These are phyloP conservation scores for Suillus ampliporus DNA, from an alignment of 768 basidiomycete genomes.

Conservation along the genomic window DNA sequence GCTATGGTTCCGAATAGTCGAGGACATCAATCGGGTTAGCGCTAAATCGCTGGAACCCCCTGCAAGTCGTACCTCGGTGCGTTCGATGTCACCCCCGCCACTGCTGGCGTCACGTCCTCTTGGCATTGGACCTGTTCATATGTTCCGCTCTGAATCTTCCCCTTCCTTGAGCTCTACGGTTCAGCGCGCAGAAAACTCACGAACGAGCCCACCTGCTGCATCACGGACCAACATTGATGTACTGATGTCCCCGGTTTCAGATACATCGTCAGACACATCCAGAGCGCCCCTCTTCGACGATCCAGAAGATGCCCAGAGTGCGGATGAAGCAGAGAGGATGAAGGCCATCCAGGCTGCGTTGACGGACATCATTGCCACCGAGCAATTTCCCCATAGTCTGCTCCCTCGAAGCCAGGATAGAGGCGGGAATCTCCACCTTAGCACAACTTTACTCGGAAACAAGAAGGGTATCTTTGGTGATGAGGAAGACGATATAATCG, in stretches of 20 bases:
- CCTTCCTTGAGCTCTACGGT: constrained; percentile 34
- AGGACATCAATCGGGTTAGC: constrained; percentile 57
- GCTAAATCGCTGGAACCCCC: constrained; percentile 14
- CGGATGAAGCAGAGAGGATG: constrained; percentile 82
- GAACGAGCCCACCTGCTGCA: constrained; percentile 23
- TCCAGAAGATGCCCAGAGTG: constrained; percentile 64
- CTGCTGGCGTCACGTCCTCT: constrained; percentile 22
- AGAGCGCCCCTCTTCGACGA: constrained; percentile 84
- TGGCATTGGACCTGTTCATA: constrained; percentile 16
- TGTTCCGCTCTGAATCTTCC: constrained; percentile 44
- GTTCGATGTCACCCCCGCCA: constrained; percentile 19
- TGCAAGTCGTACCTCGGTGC: constrained; percentile 9
- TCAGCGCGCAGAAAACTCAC: constrained; percentile 26
- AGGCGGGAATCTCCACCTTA: constrained; percentile 13
- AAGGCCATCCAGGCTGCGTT: constrained; percentile 96
- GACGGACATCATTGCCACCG: constrained; percentile 92
- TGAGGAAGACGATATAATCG: constrained; percentile 49
- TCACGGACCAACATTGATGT: constrained; percentile 69
- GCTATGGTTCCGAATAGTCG: constrained; percentile 89
- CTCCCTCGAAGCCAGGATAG: constrained; percentile 16
- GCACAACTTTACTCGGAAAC: constrained; percentile 20
- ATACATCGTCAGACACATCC: constrained; percentile 54
- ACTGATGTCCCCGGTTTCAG: constrained; percentile 75
- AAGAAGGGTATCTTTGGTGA: constrained; percentile 42
- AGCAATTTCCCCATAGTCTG: constrained; percentile 53